Evolutionary conservation across 768 basidiomycete species (phyloP).

Genomic region (Sporobolomyces phaffii): DNA sequence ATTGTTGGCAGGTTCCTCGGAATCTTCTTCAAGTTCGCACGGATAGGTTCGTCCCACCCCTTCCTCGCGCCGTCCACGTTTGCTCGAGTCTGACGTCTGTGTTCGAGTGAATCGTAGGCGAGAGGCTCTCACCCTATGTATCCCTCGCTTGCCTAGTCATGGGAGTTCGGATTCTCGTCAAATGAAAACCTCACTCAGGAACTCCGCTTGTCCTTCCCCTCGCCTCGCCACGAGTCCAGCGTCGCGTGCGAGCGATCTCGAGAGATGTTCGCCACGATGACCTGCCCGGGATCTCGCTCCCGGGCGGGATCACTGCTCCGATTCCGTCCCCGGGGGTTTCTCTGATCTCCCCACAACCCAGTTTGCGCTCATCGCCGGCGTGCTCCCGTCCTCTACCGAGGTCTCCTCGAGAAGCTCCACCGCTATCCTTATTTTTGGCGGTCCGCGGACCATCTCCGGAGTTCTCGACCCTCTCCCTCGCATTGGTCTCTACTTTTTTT

Average conservation of each 20-base stretch:
- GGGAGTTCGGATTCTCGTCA: slow-evolving; percentile 66
- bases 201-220: background rate
- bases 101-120: slow-evolving; percentile 55
- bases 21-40: slow-evolving; percentile 87
- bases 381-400: too few species aligned
- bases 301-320: too few species aligned
- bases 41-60: slow-evolving; percentile 64
- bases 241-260: too few species aligned
- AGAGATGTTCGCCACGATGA: too few species aligned
- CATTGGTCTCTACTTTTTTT: background rate
- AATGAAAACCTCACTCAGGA: background rate
- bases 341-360: too few species aligned
- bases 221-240: too few species aligned
- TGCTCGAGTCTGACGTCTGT: background rate
- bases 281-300: too few species aligned
- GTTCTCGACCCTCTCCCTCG: background rate
- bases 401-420: too few species aligned
- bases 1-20: slow-evolving; percentile 67
- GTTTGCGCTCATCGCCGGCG: too few species aligned
- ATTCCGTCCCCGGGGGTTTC: too few species aligned
- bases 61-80: background rate
- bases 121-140: slow-evolving; percentile 92
- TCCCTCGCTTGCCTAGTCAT: slow-evolving; percentile 85
- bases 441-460: too few species aligned
- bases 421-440: too few species aligned